Evolutionary conservation across 1,284 basidiomycete genomes (phyloP).

Genomic region (Porogramme epimiltina): DNA sequence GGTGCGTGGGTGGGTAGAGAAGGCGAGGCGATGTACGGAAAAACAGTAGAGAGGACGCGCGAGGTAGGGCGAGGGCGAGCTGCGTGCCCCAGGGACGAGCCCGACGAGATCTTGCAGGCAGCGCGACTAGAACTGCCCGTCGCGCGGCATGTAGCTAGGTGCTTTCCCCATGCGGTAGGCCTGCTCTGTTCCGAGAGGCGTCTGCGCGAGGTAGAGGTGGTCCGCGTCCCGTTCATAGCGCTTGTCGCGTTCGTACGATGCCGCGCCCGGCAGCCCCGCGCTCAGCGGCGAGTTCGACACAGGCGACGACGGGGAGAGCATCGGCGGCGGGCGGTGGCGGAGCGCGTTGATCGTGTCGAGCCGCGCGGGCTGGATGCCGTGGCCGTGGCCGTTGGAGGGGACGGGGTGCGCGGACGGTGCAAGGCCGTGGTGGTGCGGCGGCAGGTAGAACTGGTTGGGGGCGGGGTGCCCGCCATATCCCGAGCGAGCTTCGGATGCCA

Average conservation of each 20-base stretch:
- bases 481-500: conserved; percentile 23
- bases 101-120: too few species aligned
- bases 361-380: conserved; percentile 24
- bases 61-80: neutral
- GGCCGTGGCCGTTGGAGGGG: conserved; percentile 21
- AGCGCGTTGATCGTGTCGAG: conserved; percentile 36
- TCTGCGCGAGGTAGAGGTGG: conserved; percentile 23
- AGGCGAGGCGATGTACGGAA: neutral
- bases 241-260: conserved; percentile 56
- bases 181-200: conserved; percentile 22
- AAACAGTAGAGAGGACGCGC: conserved; percentile 1
- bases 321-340: conserved; percentile 41
- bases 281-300: conserved; percentile 36
- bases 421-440: conserved; percentile 19
- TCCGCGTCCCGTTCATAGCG: conserved; percentile 28
- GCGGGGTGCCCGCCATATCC: conserved; percentile 21
- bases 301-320: conserved; percentile 42
- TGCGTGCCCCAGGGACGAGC: too few species aligned
- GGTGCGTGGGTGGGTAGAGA: too few species aligned
- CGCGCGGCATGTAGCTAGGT: conserved; percentile 17
- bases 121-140: conserved; percentile 11
- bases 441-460: conserved; percentile 21
- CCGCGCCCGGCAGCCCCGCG: conserved; percentile 24
- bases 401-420: conserved; percentile 13
- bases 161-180: conserved; percentile 20